These are phyloP conservation scores for Pseudomonodictys pantanalensis DNA, from an alignment of 495 filamentous ascomycete species.

Conservation along the genomic window DNA sequence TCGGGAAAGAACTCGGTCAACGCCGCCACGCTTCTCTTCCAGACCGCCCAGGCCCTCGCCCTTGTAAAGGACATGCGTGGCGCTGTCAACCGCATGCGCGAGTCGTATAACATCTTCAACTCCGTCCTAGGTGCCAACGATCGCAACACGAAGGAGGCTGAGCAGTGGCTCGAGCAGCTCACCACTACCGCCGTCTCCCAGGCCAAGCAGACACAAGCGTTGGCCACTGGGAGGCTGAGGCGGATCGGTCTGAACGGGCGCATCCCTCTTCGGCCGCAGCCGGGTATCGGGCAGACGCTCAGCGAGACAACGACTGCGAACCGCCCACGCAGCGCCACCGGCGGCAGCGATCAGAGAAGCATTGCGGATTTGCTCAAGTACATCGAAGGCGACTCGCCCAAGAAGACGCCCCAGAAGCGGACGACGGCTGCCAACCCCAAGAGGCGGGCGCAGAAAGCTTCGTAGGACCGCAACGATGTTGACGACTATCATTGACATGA, in stretches of 20 bases:
- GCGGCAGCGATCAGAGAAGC: conserved; percentile 63
- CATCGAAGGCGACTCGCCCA: conserved; percentile 71
- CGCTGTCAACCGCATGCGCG: conserved; percentile 87
- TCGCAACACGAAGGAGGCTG: conserved; percentile 77
- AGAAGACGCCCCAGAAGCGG: conserved; percentile 67
- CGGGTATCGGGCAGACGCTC: conserved; percentile 48
- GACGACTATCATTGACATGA: not conserved
- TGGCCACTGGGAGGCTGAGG: conserved; percentile 40
- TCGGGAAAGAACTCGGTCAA: conserved; percentile 85
- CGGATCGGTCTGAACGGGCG: conserved; percentile 20
- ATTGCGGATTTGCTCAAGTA: conserved; percentile 85
- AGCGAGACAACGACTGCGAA: conserved; percentile 45
- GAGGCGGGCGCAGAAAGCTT: conserved; percentile 49
- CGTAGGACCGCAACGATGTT: not conserved
- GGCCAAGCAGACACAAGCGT: conserved; percentile 85
- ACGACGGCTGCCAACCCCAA: conserved; percentile 62
- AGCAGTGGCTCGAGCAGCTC: conserved; percentile 84
- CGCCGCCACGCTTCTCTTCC: conserved; percentile 94
- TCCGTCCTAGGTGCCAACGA: conserved; percentile 78
- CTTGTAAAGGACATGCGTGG: conserved; percentile 87
- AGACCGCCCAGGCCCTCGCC: conserved; percentile 90
- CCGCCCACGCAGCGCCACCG: conserved; percentile 26
- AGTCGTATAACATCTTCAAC: conserved; percentile 93
- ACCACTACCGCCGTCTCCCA: conserved; percentile 91
- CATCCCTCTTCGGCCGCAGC: conserved; percentile 43